A percentile compares a stretch with the other conserved stretches of the same genome.
Evolutionary conservation across 257 asterid species (phyloP).

Genomic region (Solanum pinnatisectum): DNA sequence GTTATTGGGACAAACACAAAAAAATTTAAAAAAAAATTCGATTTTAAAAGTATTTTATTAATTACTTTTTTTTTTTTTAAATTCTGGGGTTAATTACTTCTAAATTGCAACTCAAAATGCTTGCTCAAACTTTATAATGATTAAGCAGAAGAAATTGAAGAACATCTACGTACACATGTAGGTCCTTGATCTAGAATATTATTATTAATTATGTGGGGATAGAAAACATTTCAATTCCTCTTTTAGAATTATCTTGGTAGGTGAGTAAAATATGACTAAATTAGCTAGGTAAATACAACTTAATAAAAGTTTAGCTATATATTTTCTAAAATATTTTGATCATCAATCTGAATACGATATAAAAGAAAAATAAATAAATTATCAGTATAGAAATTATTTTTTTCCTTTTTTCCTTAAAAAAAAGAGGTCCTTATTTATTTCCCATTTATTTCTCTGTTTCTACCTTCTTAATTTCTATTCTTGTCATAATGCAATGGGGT

Average conservation of each 20-base stretch:
- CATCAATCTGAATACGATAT: background rate
- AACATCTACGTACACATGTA: background rate
- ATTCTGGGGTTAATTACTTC: background rate
- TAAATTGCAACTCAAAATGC: background rate
- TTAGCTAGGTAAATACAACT: background rate
- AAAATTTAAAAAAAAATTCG: too few relatives aligned
- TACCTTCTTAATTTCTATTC: background rate
- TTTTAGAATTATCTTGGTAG: background rate
- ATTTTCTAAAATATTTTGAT: background rate
- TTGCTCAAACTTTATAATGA: background rate
- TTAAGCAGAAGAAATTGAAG: background rate
- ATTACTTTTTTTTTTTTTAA: background rate
- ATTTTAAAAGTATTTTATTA: background rate
- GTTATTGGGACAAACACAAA: background rate
- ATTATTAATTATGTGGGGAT: background rate
- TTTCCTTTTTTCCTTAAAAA: too few relatives aligned
- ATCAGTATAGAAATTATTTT: background rate
- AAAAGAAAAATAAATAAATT: background rate
- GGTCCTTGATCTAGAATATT: background rate
- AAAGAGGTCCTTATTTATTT: background rate
- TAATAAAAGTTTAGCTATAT: background rate
- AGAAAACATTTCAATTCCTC: background rate
- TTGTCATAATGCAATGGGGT: slow-evolving; percentile 4
- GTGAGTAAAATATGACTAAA: background rate
- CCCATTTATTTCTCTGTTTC: background rate